Percentiles rank a stretch among this genome's conserved stretches.
phyloP scores from a whole-genome alignment of 2,329 filamentous ascomycete genomes.

The Nemania sp. region DNA sequence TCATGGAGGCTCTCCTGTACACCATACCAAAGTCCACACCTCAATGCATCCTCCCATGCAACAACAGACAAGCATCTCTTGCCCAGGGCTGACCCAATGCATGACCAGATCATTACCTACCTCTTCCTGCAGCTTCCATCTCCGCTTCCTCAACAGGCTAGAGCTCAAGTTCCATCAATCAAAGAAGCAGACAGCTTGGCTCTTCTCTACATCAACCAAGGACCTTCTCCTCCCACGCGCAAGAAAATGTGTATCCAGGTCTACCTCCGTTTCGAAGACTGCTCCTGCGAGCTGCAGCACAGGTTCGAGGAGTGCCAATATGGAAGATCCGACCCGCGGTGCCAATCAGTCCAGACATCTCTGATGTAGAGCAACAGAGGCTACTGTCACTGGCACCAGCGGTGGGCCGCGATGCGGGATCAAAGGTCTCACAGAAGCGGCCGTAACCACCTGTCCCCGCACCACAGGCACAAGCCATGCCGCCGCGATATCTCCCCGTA shows the following conservation, averaged over 20 bases:
- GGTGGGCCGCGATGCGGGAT: conserved; percentile 2
- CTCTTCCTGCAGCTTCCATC: too few relatives aligned
- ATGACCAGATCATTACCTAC: neutral
- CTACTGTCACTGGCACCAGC: conserved; percentile 30
- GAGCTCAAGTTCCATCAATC: neutral
- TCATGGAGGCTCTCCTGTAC: too few relatives aligned
- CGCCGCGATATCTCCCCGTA: conserved; percentile 8
- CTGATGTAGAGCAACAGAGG: conserved; percentile 28
- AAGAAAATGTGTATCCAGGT: conserved; percentile 32
- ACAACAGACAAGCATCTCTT: neutral
- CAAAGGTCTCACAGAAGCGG: neutral
- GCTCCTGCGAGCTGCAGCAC: conserved; percentile 34
- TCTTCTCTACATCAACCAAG: neutral
- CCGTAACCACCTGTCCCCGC: neutral
- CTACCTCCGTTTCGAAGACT: conserved; percentile 30
- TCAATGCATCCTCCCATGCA: too few relatives aligned
- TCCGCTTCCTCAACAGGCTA: too few relatives aligned
- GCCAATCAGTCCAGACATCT: conserved; percentile 24
- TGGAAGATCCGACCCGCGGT: conserved; percentile 28
- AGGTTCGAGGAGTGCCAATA: conserved; percentile 29
- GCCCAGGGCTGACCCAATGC: neutral
- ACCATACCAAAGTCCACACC: too few relatives aligned
- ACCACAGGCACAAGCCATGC: neutral
- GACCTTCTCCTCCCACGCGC: too few relatives aligned
- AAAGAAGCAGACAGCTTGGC: neutral